Evolutionary conservation across 192 early-diverging fungal genomes (phyloP).

Genomic region (Gamsiella multidivaricata): DNA sequence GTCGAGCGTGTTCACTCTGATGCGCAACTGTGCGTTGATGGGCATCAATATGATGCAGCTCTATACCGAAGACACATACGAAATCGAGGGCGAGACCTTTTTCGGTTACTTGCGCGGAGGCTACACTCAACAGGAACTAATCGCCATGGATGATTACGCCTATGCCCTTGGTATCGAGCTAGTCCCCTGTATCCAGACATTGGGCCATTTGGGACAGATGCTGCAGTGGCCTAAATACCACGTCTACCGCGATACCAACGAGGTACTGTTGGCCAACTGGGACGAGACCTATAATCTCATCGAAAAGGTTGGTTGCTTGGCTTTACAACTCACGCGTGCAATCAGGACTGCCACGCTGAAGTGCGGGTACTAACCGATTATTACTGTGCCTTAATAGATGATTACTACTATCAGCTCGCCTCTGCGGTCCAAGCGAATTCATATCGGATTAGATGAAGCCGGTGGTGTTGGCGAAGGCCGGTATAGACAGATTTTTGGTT

Average conservation of each 20-base stretch:
- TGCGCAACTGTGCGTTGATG: conserved; percentile 84
- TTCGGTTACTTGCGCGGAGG: conserved; percentile 56
- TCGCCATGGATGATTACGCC: conserved; percentile 83
- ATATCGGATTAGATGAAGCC: conserved; percentile 92
- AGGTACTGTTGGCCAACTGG: conserved; percentile 76
- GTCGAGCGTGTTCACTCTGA: conserved; percentile 70
- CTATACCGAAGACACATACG: conserved; percentile 92
- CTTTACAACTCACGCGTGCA: not conserved
- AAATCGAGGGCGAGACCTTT: conserved; percentile 60
- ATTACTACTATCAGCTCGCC: conserved; percentile 73
- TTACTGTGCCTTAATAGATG: conserved; percentile 38
- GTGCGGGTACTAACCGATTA: not conserved
- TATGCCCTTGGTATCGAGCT: conserved; percentile 82
- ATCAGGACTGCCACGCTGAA: too few species aligned
- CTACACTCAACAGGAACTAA: conserved; percentile 80
- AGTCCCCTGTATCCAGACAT: conserved; percentile 89
- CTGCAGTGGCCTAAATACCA: conserved; percentile 90
- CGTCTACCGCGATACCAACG: conserved; percentile 80
- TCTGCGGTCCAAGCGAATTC: conserved; percentile 81
- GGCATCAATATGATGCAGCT: conserved; percentile 90
- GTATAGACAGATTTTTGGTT: conserved; percentile 79
- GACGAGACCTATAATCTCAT: conserved; percentile 86
- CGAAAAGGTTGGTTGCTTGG: conserved; percentile 58
- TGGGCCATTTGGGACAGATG: conserved; percentile 91
- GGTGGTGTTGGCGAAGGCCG: conserved; percentile 88